A percentile compares a stretch with the other conserved stretches of the same genome.
phyloP scores from a whole-genome alignment of 2,329 filamentous ascomycete species.

The Paracamarosporium sp. region DNA sequence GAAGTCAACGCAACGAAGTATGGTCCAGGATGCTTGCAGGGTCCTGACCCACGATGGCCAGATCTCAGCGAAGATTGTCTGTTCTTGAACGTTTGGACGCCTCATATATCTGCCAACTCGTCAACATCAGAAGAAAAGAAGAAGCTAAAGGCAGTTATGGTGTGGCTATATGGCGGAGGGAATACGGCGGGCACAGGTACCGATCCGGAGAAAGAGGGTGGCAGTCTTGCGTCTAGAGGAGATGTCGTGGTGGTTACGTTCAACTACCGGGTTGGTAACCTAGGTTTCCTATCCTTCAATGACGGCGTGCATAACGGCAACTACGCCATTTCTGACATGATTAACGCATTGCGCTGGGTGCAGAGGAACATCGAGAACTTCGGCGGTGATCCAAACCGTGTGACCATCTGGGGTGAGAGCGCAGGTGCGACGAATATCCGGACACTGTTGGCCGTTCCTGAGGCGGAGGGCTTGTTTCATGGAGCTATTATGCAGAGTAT shows the following conservation, averaged over 20 bases:
- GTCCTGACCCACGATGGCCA: conserved; percentile 11
- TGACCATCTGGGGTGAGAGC: not conserved
- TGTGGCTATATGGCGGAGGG: conserved; percentile 18
- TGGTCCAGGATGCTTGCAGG: conserved; percentile 49
- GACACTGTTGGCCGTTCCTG: conserved; percentile 8
- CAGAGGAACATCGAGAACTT: not conserved
- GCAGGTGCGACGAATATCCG: not conserved
- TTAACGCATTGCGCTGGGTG: not conserved
- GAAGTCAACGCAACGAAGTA: conserved; percentile 11
- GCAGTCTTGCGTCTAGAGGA: conserved; percentile 14
- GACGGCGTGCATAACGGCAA: conserved; percentile 51
- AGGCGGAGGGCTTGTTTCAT: not conserved
- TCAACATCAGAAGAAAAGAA: too few species aligned
- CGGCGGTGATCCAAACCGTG: not conserved
- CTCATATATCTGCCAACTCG: conserved; percentile 53
- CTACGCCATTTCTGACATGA: conserved; percentile 53
- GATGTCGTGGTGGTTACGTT: conserved; percentile 16
- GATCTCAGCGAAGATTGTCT: conserved; percentile 51
- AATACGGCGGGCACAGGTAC: conserved; percentile 10
- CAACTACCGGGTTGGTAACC: conserved; percentile 10
- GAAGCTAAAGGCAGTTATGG: conserved; percentile 16
- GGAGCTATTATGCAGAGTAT: conserved; percentile 17
- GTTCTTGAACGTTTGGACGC: conserved; percentile 41
- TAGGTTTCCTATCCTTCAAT: conserved; percentile 13
- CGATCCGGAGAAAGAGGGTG: conserved; percentile 17